phyloP scores from a whole-genome alignment of 1,284 basidiomycete genomes.

The Uromyces viciae-fabae region DNA sequence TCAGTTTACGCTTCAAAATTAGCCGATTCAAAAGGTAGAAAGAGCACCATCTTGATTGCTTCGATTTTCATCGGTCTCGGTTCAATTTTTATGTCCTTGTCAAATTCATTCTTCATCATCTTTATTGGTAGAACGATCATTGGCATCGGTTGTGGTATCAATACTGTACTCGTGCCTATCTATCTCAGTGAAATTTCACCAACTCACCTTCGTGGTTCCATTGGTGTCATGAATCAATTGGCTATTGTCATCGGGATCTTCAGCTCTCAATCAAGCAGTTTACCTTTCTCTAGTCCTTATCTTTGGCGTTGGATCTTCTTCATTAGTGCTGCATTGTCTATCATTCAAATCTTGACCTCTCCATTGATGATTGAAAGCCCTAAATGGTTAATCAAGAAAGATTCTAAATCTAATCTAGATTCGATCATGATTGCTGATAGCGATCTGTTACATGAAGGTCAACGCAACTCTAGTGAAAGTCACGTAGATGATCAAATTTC shows the following conservation, averaged over 20 bases:
- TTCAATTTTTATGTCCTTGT: conserved; percentile 20
- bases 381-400: conserved; percentile 15
- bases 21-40: conserved; percentile 68
- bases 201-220: conserved; percentile 65
- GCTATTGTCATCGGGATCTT: conserved; percentile 79
- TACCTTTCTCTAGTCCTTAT: conserved; percentile 64
- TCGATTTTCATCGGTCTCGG: conserved; percentile 36
- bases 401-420: no score
- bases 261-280: conserved; percentile 67
- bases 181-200: conserved; percentile 79
- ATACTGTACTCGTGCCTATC: conserved; percentile 78
- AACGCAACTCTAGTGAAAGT: no score
- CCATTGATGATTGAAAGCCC: conserved; percentile 24
- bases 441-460: no score
- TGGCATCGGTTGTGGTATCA: conserved; percentile 75
- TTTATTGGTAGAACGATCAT: conserved; percentile 60
- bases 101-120: background rate
- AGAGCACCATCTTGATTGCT: conserved; percentile 47
- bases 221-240: conserved; percentile 81
- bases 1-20: conserved; percentile 67
- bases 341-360: conserved; percentile 61
- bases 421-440: no score
- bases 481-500: no score
- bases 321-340: conserved; percentile 64
- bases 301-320: conserved; percentile 72